Base-by-base conservation (phyloP, 2,329 filamentous ascomycete genomes). In the Aspergillus persii region DNA sequence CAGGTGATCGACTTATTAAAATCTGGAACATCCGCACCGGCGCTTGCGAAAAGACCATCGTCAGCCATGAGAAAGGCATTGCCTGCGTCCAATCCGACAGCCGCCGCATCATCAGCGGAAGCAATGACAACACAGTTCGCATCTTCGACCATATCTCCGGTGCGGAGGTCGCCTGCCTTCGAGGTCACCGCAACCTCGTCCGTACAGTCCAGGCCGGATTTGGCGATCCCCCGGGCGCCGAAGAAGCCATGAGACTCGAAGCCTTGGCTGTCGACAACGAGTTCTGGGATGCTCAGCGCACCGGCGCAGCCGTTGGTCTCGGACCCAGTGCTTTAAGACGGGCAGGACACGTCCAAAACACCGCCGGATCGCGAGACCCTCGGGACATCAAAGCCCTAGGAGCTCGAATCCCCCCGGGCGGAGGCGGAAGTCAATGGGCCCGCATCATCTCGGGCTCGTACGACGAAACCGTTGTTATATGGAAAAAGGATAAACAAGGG, bases 381-480 rank as follows among this genome's bases (percentile, higher is more conserved):
- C 84, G 89, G 54, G 87, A 95, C 63, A 88, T 96, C 54, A 71
- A 74, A 56, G 89, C 91, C 0, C 86, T 91, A 53, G 93, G 93
- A 0, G 91, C 93, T 15, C 95, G 91, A 71, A 82, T 98, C 2
- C 94, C 94, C 1, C 93, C 94, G 0, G 94, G 94, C 11, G 93
- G 94, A 27, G 94, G 94, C 44, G 92, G 94, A 29, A 91, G 91
- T 69, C 88, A 84, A 65, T 97, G 94, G 80, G 92, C 90, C 8
- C 88, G 93, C n/a, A 99, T 99, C 60, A 92, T 99, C 3, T 97
- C 93, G 6, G 95, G 95, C 2, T 96, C 92, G 0, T 99, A 99
- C 67, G 95, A 99, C 67, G 92, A 96, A 77, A 93, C 88, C 9
- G 92, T 99, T 66, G 93, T 97, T 65, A 91, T 99, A 58, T 99